These are phyloP conservation scores for Entomortierella chlamydospora DNA, from an alignment of 192 early-diverging fungal species.

Conservation along the genomic window DNA sequence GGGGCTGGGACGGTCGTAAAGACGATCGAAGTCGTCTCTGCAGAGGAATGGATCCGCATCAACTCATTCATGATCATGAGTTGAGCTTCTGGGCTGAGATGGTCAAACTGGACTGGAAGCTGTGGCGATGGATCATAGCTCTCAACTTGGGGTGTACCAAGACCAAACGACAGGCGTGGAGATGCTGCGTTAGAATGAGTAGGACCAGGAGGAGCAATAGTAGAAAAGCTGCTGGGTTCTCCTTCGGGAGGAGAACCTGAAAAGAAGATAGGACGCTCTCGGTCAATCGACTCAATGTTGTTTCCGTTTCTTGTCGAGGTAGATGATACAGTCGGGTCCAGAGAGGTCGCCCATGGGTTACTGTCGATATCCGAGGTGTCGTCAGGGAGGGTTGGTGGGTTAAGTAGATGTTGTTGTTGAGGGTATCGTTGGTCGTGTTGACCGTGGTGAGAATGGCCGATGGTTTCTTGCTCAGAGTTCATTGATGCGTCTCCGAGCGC, in stretches of 20 bases:
- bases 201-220: too few relatives aligned
- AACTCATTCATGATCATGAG: constrained; percentile 71
- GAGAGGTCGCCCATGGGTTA: too few relatives aligned
- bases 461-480: constrained; percentile 5
- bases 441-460: background rate
- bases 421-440: background rate
- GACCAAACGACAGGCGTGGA: background rate
- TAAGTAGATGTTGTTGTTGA: background rate
- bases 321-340: too few relatives aligned
- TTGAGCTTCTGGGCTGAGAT: constrained; percentile 61
- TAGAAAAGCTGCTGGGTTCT: too few relatives aligned
- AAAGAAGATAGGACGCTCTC: background rate
- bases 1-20: constrained; percentile 72
- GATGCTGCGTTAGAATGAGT: background rate
- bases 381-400: too few relatives aligned
- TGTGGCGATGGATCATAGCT: background rate
- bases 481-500: constrained; percentile 2
- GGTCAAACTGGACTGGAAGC: constrained; percentile 63
- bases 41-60: constrained; percentile 63
- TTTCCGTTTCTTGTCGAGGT: too few relatives aligned
- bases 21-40: constrained; percentile 62
- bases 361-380: too few relatives aligned
- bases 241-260: background rate
- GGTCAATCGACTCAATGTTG: background rate
- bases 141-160: background rate